Conservation (phyloP, 768 basidiomycete species). For the Rhizopogon salebrosus region DNA sequence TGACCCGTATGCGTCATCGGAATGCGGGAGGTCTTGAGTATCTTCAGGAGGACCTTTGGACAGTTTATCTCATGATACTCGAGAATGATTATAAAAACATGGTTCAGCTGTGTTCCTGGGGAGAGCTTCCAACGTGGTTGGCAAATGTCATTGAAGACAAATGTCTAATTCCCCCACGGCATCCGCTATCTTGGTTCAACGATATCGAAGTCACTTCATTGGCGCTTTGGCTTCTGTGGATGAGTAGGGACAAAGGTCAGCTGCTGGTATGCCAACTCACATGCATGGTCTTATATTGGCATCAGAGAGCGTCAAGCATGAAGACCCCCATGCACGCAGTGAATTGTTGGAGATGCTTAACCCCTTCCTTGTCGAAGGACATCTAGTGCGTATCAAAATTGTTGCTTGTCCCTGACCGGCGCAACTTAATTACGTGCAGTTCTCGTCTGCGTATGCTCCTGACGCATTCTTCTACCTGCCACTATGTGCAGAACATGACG, state of each 20-base stretch:
- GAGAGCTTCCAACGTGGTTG: constrained; percentile 27
- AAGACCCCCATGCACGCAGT: constrained; percentile 23
- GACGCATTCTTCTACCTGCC: constrained; percentile 41
- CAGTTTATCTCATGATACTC: constrained; percentile 46
- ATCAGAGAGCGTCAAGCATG: constrained; percentile 28
- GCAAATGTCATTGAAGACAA: constrained; percentile 10
- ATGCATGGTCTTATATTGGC: constrained; percentile 10
- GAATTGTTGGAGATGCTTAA: constrained; percentile 28
- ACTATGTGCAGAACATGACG: constrained; percentile 23
- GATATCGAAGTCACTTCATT: constrained; percentile 35
- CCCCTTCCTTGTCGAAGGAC: constrained; percentile 37
- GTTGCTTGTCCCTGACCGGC: background rate
- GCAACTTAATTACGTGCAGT: constrained; percentile 26
- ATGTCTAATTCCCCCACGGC: constrained; percentile 14
- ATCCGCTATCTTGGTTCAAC: constrained; percentile 7
- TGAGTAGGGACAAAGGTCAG: constrained; percentile 36
- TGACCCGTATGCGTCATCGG: constrained; percentile 36
- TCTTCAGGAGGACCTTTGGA: constrained; percentile 45
- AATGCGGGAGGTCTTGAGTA: constrained; percentile 8
- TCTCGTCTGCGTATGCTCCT: constrained; percentile 37
- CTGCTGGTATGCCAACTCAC: background rate
- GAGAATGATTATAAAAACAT: constrained; percentile 48
- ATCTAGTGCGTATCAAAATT: constrained; percentile 26
- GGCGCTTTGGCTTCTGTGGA: constrained; percentile 43
- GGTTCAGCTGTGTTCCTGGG: constrained; percentile 38